Evolutionary conservation across 164 flowering plant species (phyloP).

Genomic region (Aristolochia fimbriata): DNA sequence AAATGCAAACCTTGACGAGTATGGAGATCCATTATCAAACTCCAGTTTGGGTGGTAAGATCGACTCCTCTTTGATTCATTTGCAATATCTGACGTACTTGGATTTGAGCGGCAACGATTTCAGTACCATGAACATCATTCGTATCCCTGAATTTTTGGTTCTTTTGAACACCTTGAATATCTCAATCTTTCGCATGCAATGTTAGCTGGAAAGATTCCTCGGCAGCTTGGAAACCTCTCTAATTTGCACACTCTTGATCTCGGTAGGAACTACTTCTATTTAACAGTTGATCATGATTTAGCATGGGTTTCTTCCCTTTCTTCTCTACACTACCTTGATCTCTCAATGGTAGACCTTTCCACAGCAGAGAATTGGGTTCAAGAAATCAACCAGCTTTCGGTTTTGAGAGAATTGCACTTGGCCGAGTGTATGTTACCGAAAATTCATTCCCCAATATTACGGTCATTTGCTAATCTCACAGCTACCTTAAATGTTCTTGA

Average conservation of each 20-base stretch:
- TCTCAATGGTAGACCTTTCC: too few relatives aligned
- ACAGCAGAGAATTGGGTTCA: conserved; percentile 2
- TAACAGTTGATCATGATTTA: too few relatives aligned
- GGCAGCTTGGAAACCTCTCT: conserved; percentile 8
- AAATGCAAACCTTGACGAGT: too few relatives aligned
- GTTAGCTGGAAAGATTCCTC: conserved; percentile 1
- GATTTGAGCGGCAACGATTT: neutral
- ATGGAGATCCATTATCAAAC: neutral
- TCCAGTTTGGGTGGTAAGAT: neutral
- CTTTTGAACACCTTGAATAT: neutral
- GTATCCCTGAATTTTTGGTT: conserved; percentile 6
- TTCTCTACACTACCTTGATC: too few relatives aligned
- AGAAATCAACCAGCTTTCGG: conserved; percentile 1
- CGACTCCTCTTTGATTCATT: neutral
- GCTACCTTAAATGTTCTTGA: neutral
- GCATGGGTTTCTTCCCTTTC: too few relatives aligned
- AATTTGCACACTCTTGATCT: too few relatives aligned
- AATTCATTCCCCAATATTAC: neutral
- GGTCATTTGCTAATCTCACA: conserved; percentile 3
- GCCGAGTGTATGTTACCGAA: neutral
- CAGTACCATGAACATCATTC: neutral
- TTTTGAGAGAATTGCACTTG: neutral
- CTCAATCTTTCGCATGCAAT: conserved; percentile 1
- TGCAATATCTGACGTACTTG: neutral
- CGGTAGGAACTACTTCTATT: too few relatives aligned